Base-by-base conservation (phyloP, 192 early-diverging fungal species). In the Backusella morwellensis region DNA sequence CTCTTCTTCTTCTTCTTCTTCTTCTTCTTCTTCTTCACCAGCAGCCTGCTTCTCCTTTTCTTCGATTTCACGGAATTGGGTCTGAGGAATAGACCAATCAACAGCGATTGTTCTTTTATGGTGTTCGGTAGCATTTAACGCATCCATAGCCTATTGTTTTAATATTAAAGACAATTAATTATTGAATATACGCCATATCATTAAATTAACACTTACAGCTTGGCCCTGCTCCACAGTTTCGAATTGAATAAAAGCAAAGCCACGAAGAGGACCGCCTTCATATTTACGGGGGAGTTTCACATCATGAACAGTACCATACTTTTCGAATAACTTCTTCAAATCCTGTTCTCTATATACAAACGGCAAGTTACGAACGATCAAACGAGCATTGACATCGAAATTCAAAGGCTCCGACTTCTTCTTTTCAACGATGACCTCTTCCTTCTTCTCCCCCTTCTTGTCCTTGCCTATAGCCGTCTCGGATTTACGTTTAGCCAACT, bases 231-330 rank as follows among this genome's bases (percentile, higher is more conserved):
- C 85, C 38, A 88, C 74, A n/a, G 85, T 90, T 73, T 85, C 88
- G 82, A 93, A 93, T 77, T 97, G 93, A 40, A 98, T 90, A 84
- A 98, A 98, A 17, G 90, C 97, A 89, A 97, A 97, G 4, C 97
- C 97, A 38, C 88, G 85, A 21, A 94, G 79, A 35, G 92, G 94
- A 35, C 95, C 94, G 42, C 91, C 90, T 3, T 84, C 88, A 36
- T 81, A 90, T 73, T 93, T 94, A 76, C 88, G 88, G 2, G 96
- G 95, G 66, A 97, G 79, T 38, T 87, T 88, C 41, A 94, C 85
- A 19, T 92, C 88, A 26, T 88, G 85, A 8, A 97, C 89, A 9
- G 83, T 91, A 21, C 95, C 95, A 75, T 86, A 85, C 6, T 87
- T 81, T 32, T 83, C 83, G 81, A 97, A 95, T 3, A 89, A 76